Percentiles rank a stretch among this genome's conserved stretches.
These are phyloP conservation scores for Nissolia schottii DNA, from an alignment of 306 rosid genomes.

Conservation along the genomic window DNA sequence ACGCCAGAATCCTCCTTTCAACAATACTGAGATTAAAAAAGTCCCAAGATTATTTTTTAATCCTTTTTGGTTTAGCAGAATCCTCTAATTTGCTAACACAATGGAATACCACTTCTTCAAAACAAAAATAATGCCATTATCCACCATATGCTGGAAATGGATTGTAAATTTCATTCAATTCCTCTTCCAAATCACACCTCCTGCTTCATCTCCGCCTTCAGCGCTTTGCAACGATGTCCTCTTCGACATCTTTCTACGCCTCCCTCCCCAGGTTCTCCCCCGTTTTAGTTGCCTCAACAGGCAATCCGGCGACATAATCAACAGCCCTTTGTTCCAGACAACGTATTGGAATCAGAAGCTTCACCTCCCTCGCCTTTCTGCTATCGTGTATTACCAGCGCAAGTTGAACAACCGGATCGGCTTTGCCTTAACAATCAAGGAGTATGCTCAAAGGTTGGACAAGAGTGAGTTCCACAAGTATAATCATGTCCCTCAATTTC, in stretches of 20 bases:
- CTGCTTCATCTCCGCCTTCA: background rate
- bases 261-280: slow-evolving; percentile 15
- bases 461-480: background rate
- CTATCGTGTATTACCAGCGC: slow-evolving; percentile 20
- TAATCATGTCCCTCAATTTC: background rate
- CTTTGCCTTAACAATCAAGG: slow-evolving; percentile 1
- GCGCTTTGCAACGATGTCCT: slow-evolving; percentile 13
- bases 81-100: background rate
- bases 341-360: slow-evolving; percentile 20
- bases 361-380: slow-evolving; percentile 20
- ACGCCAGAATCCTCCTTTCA: background rate
- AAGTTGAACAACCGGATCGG: background rate
- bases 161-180: background rate
- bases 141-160: slow-evolving; percentile 18
- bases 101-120: background rate
- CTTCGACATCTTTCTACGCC: slow-evolving; percentile 24
- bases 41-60: background rate
- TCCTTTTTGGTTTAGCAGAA: background rate
- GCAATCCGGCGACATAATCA: slow-evolving; percentile 11
- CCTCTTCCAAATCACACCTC: background rate
- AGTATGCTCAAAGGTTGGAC: background rate
- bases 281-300: slow-evolving; percentile 19
- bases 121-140: background rate
- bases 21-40: background rate
- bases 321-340: slow-evolving; percentile 16